These are phyloP conservation scores for Sarcocystis neurona DNA, from an alignment of 169 alveolate genomes.

Conservation along the genomic window DNA sequence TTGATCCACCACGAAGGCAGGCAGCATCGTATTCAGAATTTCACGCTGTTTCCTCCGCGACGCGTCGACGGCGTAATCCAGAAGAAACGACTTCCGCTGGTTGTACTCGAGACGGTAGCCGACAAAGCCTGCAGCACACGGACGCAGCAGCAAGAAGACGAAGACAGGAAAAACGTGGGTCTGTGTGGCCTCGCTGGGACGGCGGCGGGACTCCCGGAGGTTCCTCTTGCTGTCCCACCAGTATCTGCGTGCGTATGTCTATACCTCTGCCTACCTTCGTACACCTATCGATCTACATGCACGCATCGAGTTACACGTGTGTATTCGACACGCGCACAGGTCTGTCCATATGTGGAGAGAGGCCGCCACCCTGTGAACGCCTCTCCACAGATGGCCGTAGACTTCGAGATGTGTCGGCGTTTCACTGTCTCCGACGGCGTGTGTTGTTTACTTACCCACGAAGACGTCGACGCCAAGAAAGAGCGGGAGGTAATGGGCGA, in stretches of 20 bases:
- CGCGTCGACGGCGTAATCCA: slow-evolving; percentile 79
- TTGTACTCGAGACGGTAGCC: slow-evolving; percentile 87
- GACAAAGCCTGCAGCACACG: slow-evolving; percentile 57
- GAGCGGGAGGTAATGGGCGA: slow-evolving; percentile 54
- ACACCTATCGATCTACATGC: neutral
- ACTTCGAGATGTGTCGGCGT: too few relatives aligned
- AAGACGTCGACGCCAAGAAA: slow-evolving; percentile 52
- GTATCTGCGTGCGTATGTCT: neutral
- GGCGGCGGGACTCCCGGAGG: neutral
- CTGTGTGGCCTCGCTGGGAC: too few relatives aligned
- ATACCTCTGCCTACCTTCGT: neutral
- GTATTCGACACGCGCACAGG: neutral
- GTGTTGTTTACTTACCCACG: slow-evolving; percentile 40
- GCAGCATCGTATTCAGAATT: slow-evolving; percentile 88
- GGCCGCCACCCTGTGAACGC: neutral
- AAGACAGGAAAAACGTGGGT: too few relatives aligned
- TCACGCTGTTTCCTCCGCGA: slow-evolving; percentile 85
- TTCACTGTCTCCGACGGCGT: neutral
- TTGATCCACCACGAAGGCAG: slow-evolving; percentile 85
- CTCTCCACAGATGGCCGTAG: too few relatives aligned
- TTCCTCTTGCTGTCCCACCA: neutral
- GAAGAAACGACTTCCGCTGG: slow-evolving; percentile 76
- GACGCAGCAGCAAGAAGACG: neutral
- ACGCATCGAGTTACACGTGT: neutral
- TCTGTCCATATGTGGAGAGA: neutral